Evolutionary conservation across 2,329 filamentous ascomycete genomes (phyloP).

Genomic region (Diaporthe vaccinii): DNA sequence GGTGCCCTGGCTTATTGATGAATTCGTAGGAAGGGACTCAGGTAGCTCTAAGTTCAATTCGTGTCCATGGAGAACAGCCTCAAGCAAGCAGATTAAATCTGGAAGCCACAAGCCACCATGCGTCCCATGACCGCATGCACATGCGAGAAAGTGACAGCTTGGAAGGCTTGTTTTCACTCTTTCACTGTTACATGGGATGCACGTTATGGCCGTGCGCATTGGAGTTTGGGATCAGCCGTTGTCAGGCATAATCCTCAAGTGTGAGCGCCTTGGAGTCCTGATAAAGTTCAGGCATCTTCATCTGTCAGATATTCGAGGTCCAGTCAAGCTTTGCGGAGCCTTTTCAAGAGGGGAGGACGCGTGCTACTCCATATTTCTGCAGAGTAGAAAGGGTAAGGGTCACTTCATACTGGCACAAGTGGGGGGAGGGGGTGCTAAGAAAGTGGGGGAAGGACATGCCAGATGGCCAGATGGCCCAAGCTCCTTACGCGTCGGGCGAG

Average conservation of each 20-base stretch:
- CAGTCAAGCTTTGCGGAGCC: conserved; percentile 1
- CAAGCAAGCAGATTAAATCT: too few species aligned
- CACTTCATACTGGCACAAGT: too few species aligned
- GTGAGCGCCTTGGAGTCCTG: too few species aligned
- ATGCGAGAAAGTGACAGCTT: background rate
- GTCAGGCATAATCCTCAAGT: background rate
- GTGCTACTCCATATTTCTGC: background rate
- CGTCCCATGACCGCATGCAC: background rate
- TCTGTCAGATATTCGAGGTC: background rate
- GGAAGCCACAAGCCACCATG: background rate
- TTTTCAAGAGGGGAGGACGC: background rate
- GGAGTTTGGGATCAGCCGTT: background rate
- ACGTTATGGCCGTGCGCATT: background rate
- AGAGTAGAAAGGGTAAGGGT: background rate
- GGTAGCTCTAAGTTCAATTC: too few species aligned
- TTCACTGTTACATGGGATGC: background rate
- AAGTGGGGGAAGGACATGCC: conserved; percentile 1
- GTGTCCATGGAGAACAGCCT: background rate
- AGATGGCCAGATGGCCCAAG: conserved; percentile 25
- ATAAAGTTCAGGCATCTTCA: background rate
- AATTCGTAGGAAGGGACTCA: background rate
- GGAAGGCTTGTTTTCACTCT: too few species aligned
- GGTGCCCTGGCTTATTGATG: background rate
- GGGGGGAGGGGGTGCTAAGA: background rate
- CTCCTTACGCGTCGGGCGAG: conserved; percentile 18